These are phyloP conservation scores for Geotrichum macrosporum DNA, from an alignment of 1,139 yeast genomes.

Conservation along the genomic window DNA sequence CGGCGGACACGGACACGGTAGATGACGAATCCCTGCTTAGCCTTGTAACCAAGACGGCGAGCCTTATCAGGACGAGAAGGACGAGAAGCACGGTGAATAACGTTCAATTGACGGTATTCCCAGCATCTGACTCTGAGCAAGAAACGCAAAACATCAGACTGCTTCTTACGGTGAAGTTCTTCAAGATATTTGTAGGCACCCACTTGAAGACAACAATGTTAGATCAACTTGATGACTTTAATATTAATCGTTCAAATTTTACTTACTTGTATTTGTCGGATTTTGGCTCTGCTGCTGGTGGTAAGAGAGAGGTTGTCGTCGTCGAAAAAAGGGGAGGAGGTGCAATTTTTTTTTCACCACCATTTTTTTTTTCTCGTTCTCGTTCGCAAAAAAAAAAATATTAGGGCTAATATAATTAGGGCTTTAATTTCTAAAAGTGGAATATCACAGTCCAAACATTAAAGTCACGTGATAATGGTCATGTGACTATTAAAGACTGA, in stretches of 20 bases:
- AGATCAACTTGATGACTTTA: too few relatives aligned
- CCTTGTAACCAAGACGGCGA: constrained; percentile 99
- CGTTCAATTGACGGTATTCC: constrained; percentile 99
- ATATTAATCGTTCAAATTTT: too few relatives aligned
- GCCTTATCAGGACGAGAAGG: constrained; percentile 99
- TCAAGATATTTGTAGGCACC: constrained; percentile 99
- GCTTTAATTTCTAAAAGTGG: too few relatives aligned
- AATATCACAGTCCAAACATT: too few relatives aligned
- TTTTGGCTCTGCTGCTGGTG: constrained; percentile 21
- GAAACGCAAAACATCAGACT: constrained; percentile 98
- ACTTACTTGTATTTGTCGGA: constrained; percentile 22
- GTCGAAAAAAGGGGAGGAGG: constrained; percentile 3
- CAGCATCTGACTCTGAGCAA: constrained; percentile 99
- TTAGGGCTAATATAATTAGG: too few relatives aligned
- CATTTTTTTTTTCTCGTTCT: background rate
- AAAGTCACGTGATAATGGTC: too few relatives aligned
- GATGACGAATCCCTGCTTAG: constrained; percentile 99
- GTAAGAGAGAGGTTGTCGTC: constrained; percentile 15
- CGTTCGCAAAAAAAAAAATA: too few relatives aligned
- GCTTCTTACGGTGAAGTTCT: constrained; percentile 99
- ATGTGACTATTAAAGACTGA: too few relatives aligned
- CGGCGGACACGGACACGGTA: constrained; percentile 99
- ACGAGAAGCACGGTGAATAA: constrained; percentile 97
- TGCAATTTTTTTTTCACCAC: background rate
- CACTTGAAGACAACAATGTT: constrained; percentile 46